Percentiles rank a stretch among this genome's conserved stretches.
Evolutionary conservation across 1,284 basidiomycete genomes (phyloP).

Genomic region (Termitomyces sp.): DNA sequence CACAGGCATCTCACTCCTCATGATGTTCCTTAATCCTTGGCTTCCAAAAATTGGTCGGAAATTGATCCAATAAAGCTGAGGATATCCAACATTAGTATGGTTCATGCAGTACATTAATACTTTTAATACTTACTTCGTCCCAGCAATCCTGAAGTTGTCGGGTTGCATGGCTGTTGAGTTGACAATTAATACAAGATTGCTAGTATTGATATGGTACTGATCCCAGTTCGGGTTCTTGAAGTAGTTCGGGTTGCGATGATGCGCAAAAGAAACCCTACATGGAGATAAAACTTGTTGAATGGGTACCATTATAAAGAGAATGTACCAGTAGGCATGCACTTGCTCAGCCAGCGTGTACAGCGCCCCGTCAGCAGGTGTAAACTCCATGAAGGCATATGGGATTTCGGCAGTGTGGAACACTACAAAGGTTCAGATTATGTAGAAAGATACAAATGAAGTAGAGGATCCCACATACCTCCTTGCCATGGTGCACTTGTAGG

Average conservation of each 20-base stretch:
- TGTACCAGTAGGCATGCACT: slow-evolving; percentile 24
- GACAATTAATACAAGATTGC: slow-evolving; percentile 12
- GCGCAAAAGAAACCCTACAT: slow-evolving; percentile 23
- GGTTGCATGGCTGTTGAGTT: slow-evolving; percentile 13
- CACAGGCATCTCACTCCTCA: no score
- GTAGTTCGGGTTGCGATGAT: slow-evolving; percentile 21
- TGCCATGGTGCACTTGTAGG: slow-evolving; percentile 15
- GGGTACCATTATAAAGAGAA: not conserved
- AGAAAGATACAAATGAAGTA: not conserved
- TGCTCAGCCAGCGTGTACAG: slow-evolving; percentile 18
- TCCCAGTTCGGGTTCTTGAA: slow-evolving; percentile 10
- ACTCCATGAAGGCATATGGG: slow-evolving; percentile 22
- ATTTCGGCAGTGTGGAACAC: slow-evolving; percentile 23
- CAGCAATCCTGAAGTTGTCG: slow-evolving; percentile 13
- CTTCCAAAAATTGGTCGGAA: slow-evolving; percentile 15
- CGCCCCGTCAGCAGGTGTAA: slow-evolving; percentile 15
- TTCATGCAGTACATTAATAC: no score
- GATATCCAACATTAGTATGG: not conserved
- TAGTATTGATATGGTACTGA: slow-evolving; percentile 2
- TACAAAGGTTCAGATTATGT: slow-evolving; percentile 4
- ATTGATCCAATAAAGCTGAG: slow-evolving; percentile 17
- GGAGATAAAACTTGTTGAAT: not conserved
- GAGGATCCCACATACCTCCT: slow-evolving; percentile 13
- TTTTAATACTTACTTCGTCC: slow-evolving; percentile 11
- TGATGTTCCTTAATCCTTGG: slow-evolving; percentile 5